Base-by-base conservation (phyloP, 352 stramenopile species). In the Phytopythium ostracodes region DNA sequence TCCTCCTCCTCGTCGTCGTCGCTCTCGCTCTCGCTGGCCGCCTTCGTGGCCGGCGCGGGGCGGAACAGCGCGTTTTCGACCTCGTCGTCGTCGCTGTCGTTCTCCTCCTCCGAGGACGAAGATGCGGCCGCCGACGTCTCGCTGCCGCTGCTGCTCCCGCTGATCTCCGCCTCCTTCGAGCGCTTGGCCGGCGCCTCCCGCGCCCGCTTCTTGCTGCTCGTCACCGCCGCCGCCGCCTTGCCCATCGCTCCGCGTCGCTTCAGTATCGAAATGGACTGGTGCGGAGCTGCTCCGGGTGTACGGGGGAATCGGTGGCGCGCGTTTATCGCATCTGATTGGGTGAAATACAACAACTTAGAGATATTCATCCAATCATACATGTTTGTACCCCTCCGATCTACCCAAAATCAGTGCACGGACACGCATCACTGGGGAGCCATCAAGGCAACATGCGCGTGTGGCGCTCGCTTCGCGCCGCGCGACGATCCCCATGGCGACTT, bases 41-140 rank as follows among this genome's bases (percentile, higher is more conserved):
- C 46, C 14, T 35, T 22, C 14, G 56, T 62, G 29, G 65, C 69
- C 27, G 72, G 68, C 5, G 72, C 77, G 9, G 80, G 81, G 40
- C 83, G 83, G 67, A 93, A 93, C 54, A 92, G 75, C n/a, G 81
- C 71, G 53, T 80, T 88, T 65, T 92, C 81, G 10, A 81, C 84
- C 62, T 92, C 81, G 27, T 88, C 75, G 53, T 87, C 79, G 2
- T 86, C 78, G 52, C 64, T 77, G 24, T 71, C 68, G 54, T 29
- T 68, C 18, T 35, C 49, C 12, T 67, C 71, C 20, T 69, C 57
- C 24, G 52, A 59, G 55, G 44, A 67, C 17, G 65, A 71, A 33
- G 46, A 62, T 25, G 46, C 43, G 1, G 50, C 29, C 8, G 55
- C 15, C 55, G 35, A 11, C 29, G 57, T 12, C 47, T 50, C 38